phyloP scores from a whole-genome alignment of 2,329 filamentous ascomycete genomes.

The Phoma sp. region DNA sequence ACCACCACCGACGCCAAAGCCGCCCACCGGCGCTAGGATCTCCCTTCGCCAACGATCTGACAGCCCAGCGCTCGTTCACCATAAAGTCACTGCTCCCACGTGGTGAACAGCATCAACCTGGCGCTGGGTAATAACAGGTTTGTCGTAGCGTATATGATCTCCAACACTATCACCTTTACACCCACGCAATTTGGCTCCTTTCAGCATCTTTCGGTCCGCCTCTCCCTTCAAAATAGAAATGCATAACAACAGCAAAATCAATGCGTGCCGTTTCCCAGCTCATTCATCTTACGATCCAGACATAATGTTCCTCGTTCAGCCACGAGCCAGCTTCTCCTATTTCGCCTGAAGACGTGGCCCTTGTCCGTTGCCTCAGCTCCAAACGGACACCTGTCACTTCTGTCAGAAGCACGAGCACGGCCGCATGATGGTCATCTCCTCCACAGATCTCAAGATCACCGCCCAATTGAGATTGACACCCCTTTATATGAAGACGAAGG shows the following conservation, averaged over 20 bases:
- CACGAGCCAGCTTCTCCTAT: constrained; percentile 1
- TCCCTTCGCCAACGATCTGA: constrained; percentile 8
- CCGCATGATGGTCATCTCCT: constrained; percentile 9
- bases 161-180: constrained; percentile 17
- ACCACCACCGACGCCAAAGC: neutral
- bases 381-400: constrained; percentile 14
- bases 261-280: constrained; percentile 12
- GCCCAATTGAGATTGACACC: constrained; percentile 1
- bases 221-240: constrained; percentile 1
- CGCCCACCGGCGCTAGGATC: neutral
- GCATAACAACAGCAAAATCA: constrained; percentile 10
- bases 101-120: constrained; percentile 18
- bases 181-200: constrained; percentile 7
- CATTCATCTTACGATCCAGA: neutral
- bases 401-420: constrained; percentile 14
- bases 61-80: constrained; percentile 16
- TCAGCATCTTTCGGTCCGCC: constrained; percentile 1
- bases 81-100: constrained; percentile 14
- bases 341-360: constrained; percentile 2
- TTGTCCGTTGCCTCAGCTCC: constrained; percentile 3
- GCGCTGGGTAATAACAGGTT: constrained; percentile 12
- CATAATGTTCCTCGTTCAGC: neutral
- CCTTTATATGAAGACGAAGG: neutral
- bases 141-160: constrained; percentile 16
- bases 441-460: constrained; percentile 2